Percentiles rank a stretch among this genome's conserved stretches.
These are phyloP conservation scores for Arthroderma sp. DNA, from an alignment of 2,329 filamentous ascomycete genomes.

Conservation along the genomic window DNA sequence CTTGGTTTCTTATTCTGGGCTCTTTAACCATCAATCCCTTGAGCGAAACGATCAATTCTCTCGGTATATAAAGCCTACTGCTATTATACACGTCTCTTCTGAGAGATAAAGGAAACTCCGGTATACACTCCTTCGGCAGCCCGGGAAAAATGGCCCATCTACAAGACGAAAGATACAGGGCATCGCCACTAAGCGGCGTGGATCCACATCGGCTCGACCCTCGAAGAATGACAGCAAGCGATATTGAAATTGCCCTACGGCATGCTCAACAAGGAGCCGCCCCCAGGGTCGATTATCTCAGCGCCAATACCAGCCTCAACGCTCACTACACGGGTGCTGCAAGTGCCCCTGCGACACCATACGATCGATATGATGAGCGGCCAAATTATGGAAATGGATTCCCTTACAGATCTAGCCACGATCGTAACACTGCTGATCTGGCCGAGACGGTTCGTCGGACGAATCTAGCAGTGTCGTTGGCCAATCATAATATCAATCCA, in stretches of 20 bases:
- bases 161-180: conserved; percentile 10
- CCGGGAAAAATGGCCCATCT: neutral
- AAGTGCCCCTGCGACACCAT: neutral
- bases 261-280: conserved; percentile 10
- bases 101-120: neutral
- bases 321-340: neutral
- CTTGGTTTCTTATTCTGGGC: neutral
- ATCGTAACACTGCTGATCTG: neutral
- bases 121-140: neutral
- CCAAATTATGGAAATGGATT: neutral
- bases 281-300: no score
- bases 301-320: no score
- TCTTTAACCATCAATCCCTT: neutral
- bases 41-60: neutral
- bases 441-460: conserved; percentile 11
- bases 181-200: conserved; percentile 8
- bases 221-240: conserved; percentile 10
- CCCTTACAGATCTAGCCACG: conserved; percentile 4
- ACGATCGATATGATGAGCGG: neutral
- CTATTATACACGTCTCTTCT: neutral
- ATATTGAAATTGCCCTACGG: conserved; percentile 12
- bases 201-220: conserved; percentile 10
- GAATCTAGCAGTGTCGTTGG: conserved; percentile 13
- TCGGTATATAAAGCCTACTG: neutral
- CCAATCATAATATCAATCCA: conserved; percentile 12